phyloP scores from a whole-genome alignment of 73 alveolate species.

The Paramecium pentaurelia region DNA sequence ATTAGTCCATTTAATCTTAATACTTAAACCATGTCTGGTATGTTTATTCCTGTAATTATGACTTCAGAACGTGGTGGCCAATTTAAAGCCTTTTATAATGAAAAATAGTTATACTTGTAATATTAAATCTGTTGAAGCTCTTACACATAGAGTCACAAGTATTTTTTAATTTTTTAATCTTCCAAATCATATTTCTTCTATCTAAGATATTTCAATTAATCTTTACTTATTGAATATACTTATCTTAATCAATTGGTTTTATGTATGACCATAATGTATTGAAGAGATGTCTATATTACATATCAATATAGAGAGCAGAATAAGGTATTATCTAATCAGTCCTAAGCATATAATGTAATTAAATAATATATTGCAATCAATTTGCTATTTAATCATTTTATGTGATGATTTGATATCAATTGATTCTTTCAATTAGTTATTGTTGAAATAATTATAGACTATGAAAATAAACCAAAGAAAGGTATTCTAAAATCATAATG shows the following conservation, averaged over 20 bases:
- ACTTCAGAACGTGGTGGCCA: conserved; percentile 77
- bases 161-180: not conserved
- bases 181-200: not conserved
- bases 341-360: not conserved
- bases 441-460: not conserved
- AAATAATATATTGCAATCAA: not conserved
- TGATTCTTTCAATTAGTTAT: not conserved
- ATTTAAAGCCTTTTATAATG: conserved; percentile 65
- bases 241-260: not conserved
- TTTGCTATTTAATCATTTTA: not conserved
- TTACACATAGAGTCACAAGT: conserved; percentile 41
- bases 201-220: not conserved
- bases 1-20: conserved; percentile 72
- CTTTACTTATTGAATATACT: not conserved
- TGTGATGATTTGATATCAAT: not conserved
- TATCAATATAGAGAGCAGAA: conserved; percentile 1
- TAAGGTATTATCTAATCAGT: not conserved
- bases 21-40: conserved; percentile 78
- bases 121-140: conserved; percentile 71
- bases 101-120: not conserved
- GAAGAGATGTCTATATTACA: not conserved
- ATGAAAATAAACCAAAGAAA: not conserved
- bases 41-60: conserved; percentile 74
- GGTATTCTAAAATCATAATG: not conserved
- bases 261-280: not conserved